Evolutionary conservation across 345 rosid species (phyloP).

Genomic region (Zanthoxylum bungeanum): DNA sequence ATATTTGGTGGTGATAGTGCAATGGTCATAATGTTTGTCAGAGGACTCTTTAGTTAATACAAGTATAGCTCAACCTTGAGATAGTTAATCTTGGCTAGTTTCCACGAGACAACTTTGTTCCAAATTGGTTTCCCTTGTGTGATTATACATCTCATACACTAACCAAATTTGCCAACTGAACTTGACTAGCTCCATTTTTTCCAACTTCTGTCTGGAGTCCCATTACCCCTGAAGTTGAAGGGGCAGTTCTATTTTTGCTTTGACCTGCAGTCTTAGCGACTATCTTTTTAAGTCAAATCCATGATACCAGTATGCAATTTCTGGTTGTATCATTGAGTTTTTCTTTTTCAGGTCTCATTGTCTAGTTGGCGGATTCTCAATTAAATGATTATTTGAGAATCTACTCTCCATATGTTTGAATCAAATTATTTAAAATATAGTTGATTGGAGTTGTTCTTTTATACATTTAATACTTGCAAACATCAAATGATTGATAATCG

Average conservation of each 20-base stretch:
- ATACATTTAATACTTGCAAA: too few species aligned
- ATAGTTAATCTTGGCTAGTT: not conserved
- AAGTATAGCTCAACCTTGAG: not conserved
- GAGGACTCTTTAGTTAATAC: not conserved
- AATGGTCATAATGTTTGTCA: not conserved
- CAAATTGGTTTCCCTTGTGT: not conserved
- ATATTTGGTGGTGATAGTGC: not conserved
- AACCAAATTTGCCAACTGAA: not conserved
- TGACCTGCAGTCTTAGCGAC: not conserved
- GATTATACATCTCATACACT: not conserved
- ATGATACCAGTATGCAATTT: too few species aligned
- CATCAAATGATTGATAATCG: too few species aligned
- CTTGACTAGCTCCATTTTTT: not conserved
- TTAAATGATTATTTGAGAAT: too few species aligned
- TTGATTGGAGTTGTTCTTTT: too few species aligned
- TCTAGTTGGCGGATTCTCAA: too few species aligned
- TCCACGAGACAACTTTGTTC: not conserved
- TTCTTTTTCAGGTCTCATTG: not conserved
- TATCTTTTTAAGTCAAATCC: not conserved
- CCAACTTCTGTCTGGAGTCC: not conserved
- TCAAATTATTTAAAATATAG: too few species aligned
- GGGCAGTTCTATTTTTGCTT: not conserved
- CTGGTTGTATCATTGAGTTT: not conserved
- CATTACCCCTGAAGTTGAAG: not conserved
- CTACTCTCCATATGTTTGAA: too few species aligned